phyloP scores from a whole-genome alignment of 345 rosid genomes.

The Pistacia vera region DNA sequence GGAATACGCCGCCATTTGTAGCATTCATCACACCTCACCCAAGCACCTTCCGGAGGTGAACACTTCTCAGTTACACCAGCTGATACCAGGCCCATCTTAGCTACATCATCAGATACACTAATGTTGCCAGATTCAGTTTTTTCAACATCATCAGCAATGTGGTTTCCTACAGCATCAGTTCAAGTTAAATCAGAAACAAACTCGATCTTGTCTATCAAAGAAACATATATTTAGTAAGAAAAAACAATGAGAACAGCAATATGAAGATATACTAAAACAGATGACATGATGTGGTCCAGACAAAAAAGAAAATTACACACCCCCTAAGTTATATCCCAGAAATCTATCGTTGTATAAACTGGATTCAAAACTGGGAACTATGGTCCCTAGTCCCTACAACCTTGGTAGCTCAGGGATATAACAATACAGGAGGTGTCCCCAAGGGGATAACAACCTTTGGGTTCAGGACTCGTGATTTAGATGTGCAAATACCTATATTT shows the following conservation, averaged over 20 bases:
- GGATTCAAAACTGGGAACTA: background rate
- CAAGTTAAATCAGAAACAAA: slow-evolving; percentile 4
- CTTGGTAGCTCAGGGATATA: background rate
- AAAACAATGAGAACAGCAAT: slow-evolving; percentile 4
- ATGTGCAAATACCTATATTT: slow-evolving; percentile 53
- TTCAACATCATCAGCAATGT: slow-evolving; percentile 31
- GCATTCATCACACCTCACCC: slow-evolving; percentile 98
- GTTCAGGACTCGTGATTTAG: background rate
- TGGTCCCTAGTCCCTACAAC: background rate
- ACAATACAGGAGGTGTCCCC: background rate
- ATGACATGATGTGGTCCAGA: background rate
- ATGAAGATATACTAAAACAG: background rate
- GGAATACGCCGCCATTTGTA: slow-evolving; percentile 94
- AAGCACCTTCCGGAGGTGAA: slow-evolving; percentile 59
- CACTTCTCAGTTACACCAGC: slow-evolving; percentile 39
- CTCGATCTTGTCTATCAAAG: slow-evolving; percentile 2
- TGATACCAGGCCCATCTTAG: slow-evolving; percentile 42
- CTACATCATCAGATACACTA: slow-evolving; percentile 31
- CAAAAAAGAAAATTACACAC: slow-evolving; percentile 1
- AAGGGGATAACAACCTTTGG: background rate
- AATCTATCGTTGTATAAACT: background rate
- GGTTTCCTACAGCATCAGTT: slow-evolving; percentile 37
- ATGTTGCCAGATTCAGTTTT: slow-evolving; percentile 27
- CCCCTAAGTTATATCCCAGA: background rate
- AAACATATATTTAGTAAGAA: slow-evolving; percentile 4